Conservation (phyloP, 768 basidiomycete genomes). For the Filobasidium wieringae region DNA sequence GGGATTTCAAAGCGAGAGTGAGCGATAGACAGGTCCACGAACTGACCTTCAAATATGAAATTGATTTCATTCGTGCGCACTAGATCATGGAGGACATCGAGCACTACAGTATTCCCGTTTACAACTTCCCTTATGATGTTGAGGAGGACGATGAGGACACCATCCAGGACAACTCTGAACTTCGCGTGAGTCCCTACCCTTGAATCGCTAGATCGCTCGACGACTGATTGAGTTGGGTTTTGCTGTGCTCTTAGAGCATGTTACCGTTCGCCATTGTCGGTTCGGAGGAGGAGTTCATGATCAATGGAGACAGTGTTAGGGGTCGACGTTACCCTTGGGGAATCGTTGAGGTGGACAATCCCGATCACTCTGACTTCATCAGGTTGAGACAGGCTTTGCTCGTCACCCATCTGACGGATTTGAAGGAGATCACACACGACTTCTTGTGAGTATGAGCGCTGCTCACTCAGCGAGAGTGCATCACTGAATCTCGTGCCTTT, state of each 20-base stretch:
- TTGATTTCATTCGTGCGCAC: neutral
- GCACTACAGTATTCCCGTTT: slow-evolving; percentile 92
- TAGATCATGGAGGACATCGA: slow-evolving; percentile 99
- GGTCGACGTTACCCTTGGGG: slow-evolving; percentile 98
- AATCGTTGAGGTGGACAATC: slow-evolving; percentile 95
- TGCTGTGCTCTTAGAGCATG: slow-evolving; percentile 50
- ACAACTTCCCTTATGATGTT: slow-evolving; percentile 98
- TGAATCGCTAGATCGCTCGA: neutral
- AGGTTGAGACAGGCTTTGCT: slow-evolving; percentile 80
- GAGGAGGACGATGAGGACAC: slow-evolving; percentile 99
- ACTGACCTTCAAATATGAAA: neutral
- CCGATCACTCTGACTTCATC: slow-evolving; percentile 98
- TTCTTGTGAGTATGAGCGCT: slow-evolving; percentile 48
- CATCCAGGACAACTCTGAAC: slow-evolving; percentile 90
- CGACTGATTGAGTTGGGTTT: neutral
- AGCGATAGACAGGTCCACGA: too few species aligned
- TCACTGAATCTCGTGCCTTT: neutral
- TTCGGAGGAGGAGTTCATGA: slow-evolving; percentile 89
- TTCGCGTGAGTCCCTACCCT: slow-evolving; percentile 52
- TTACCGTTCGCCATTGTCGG: slow-evolving; percentile 96
- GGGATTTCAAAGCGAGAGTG: slow-evolving; percentile 83
- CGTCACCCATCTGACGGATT: slow-evolving; percentile 83
- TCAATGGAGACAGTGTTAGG: slow-evolving; percentile 72
- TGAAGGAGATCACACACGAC: slow-evolving; percentile 83
- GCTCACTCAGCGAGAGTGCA: neutral